These are phyloP conservation scores for Astragalus membranaceus DNA, from an alignment of 306 rosid species.

Conservation along the genomic window DNA sequence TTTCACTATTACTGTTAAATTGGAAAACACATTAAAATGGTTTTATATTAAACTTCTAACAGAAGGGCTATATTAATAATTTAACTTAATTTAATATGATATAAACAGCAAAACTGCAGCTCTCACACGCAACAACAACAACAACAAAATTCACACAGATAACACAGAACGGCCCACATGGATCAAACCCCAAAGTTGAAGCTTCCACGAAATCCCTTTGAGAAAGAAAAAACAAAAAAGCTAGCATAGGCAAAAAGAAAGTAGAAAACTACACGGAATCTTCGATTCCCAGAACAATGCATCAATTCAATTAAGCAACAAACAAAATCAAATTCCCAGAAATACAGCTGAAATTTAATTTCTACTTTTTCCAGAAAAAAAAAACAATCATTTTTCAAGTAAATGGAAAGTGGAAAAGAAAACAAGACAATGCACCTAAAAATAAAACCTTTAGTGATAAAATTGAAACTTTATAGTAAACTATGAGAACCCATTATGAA, in stretches of 20 bases:
- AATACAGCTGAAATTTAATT: background rate
- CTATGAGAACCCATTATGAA: background rate
- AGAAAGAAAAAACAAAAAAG: constrained; percentile 12
- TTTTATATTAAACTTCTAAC: background rate
- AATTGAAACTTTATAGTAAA: background rate
- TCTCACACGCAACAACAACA: constrained; percentile 11
- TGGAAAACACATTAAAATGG: background rate
- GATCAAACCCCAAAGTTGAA: constrained; percentile 13
- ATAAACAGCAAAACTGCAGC: background rate
- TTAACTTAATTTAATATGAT: background rate
- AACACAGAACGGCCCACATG: constrained; percentile 8
- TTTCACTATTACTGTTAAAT: background rate
- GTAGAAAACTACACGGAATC: constrained; percentile 29
- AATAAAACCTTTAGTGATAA: background rate
- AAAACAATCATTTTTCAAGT: background rate
- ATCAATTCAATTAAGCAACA: background rate
- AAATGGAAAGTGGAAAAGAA: background rate
- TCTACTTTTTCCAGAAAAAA: background rate
- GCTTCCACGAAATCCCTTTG: constrained; percentile 17
- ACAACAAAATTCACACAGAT: background rate
- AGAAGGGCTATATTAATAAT: background rate
- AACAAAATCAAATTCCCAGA: constrained; percentile 13
- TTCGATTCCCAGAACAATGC: background rate
- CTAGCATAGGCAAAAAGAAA: constrained; percentile 23
- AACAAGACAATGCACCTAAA: background rate